phyloP scores from a whole-genome alignment of 164 flowering plant species.

The Chloranthus sessilifolius region DNA sequence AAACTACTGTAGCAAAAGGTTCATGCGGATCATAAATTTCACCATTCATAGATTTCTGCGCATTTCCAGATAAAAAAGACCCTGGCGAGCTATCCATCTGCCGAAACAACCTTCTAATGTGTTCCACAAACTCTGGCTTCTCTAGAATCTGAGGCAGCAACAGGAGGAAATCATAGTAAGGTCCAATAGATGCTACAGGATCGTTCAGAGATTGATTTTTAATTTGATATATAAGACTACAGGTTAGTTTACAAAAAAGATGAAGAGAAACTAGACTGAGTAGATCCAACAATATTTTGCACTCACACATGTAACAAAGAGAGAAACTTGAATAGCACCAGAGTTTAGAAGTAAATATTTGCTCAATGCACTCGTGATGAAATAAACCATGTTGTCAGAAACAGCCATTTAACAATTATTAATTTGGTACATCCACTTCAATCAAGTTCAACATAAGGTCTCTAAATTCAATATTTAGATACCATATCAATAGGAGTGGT shows the following conservation, averaged over 20 bases:
- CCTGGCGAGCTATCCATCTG: slow-evolving; percentile 25
- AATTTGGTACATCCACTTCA: no score
- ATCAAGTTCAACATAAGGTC: no score
- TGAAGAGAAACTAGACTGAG: no score
- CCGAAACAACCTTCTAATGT: slow-evolving; percentile 31
- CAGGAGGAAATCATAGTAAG: slow-evolving; percentile 8
- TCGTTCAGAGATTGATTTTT: not conserved
- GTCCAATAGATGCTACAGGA: not conserved
- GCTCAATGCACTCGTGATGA: not conserved
- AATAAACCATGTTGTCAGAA: not conserved
- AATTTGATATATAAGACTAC: not conserved
- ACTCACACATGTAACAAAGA: no score
- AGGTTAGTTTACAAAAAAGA: no score
- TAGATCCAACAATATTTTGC: no score
- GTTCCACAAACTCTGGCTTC: slow-evolving; percentile 44
- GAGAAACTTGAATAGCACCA: no score
- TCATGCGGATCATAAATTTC: slow-evolving; percentile 25
- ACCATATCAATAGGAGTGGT: no score
- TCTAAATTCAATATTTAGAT: no score
- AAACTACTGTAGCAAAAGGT: slow-evolving; percentile 28
- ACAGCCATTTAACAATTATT: no score
- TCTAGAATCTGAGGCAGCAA: slow-evolving; percentile 46
- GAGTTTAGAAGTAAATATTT: not conserved
- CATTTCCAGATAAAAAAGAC: slow-evolving; percentile 10
- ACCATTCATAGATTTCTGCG: slow-evolving; percentile 16